Conservation (phyloP, 164 flowering plant species). For the Annona squamosa region DNA sequence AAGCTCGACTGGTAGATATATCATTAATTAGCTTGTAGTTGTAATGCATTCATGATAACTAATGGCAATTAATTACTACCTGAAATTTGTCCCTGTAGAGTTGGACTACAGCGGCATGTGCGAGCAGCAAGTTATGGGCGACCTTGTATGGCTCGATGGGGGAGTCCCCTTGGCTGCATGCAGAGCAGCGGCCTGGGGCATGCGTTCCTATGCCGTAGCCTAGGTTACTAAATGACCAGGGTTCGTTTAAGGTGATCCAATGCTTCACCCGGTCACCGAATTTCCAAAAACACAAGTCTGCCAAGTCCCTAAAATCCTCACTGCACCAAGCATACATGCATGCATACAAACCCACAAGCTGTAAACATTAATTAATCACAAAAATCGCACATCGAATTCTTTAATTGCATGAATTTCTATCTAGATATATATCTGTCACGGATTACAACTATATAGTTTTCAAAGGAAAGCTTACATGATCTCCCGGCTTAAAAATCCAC, state of each 20-base stretch:
- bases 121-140: constrained; percentile 14
- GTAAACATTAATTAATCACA: too few relatives aligned
- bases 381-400: too few relatives aligned
- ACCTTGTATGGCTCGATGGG: constrained; percentile 21
- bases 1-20: too few relatives aligned
- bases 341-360: too few relatives aligned
- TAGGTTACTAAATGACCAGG: constrained; percentile 11
- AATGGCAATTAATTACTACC: neutral
- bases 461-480: constrained; percentile 28
- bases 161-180: constrained; percentile 16
- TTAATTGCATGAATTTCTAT: too few relatives aligned
- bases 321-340: constrained; percentile 19
- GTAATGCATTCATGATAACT: too few relatives aligned
- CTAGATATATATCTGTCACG: too few relatives aligned
- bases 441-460: too few relatives aligned
- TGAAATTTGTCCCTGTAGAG: constrained; percentile 16
- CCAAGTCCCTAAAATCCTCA: constrained; percentile 54
- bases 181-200: constrained; percentile 19
- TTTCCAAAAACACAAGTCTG: constrained; percentile 14
- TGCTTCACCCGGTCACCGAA: constrained; percentile 20
- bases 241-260: constrained; percentile 23
- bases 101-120: constrained; percentile 21
- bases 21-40: too few relatives aligned
- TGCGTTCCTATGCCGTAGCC: constrained; percentile 15
- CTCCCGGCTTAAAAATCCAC: constrained; percentile 37